A percentile compares a stretch with the other conserved stretches of the same genome.
These are phyloP conservation scores for Agaricus sinodeliciosus DNA, from an alignment of 768 basidiomycete genomes.

Conservation along the genomic window DNA sequence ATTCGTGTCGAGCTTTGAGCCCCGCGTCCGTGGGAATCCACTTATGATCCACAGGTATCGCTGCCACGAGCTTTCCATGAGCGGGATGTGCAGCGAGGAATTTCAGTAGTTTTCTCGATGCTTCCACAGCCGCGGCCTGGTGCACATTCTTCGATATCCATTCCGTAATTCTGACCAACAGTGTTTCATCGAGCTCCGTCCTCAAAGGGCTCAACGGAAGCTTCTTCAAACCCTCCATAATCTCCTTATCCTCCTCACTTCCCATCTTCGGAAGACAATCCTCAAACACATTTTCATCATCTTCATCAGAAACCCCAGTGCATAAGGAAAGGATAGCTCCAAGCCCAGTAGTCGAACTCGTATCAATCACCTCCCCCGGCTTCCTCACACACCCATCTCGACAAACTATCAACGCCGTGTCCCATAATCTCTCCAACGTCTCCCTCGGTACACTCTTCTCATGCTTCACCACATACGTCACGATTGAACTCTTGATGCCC, in stretches of 20 bases:
- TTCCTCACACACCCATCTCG: background rate
- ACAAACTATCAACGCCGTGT: background rate
- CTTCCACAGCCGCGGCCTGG: background rate
- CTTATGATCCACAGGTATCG: background rate
- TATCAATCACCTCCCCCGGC: slow-evolving; percentile 4
- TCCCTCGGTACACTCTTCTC: slow-evolving; percentile 1
- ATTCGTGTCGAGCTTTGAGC: slow-evolving; percentile 3
- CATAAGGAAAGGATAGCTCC: background rate
- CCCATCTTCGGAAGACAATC: slow-evolving; percentile 3
- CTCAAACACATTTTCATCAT: background rate
- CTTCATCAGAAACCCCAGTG: background rate
- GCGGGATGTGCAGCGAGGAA: background rate
- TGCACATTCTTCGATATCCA: background rate
- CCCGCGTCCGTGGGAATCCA: slow-evolving; percentile 6
- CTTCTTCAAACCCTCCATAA: background rate
- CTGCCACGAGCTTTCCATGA: background rate
- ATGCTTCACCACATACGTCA: background rate
- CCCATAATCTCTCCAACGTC: slow-evolving; percentile 1
- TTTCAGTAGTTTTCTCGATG: slow-evolving; percentile 4
- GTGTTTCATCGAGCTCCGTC: background rate
- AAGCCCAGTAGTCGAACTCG: background rate
- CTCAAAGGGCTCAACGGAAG: slow-evolving; percentile 1
- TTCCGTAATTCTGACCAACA: background rate
- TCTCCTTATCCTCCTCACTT: background rate
- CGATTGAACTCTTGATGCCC: background rate